A percentile compares a stretch with the other conserved stretches of the same genome.
Evolutionary conservation across 2,329 filamentous ascomycete species (phyloP).

Genomic region (Xylaria sp.): DNA sequence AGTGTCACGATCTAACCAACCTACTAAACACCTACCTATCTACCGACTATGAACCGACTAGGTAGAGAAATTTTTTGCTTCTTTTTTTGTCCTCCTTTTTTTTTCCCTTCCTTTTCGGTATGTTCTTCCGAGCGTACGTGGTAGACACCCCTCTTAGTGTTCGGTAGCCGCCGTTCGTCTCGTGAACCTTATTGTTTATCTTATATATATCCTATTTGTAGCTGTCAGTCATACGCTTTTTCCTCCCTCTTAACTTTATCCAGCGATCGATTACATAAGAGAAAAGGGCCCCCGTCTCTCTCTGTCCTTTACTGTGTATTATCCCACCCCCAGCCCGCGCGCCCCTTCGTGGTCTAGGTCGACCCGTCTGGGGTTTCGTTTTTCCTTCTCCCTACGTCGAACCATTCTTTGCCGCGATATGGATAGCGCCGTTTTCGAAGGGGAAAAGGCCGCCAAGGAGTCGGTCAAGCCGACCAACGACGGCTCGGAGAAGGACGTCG

Average conservation of each 20-base stretch:
- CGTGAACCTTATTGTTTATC: background rate
- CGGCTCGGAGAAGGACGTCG: conserved; percentile 31
- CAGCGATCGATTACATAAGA: background rate
- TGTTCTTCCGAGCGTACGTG: no score
- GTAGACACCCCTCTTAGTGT: no score
- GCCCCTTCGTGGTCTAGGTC: background rate
- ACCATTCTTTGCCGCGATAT: no score
- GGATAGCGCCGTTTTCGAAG: conserved; percentile 13
- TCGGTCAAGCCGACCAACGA: conserved; percentile 13
- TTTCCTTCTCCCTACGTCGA: no score
- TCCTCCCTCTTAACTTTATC: background rate
- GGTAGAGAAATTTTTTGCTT: background rate
- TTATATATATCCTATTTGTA: background rate
- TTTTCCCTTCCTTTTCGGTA: no score
- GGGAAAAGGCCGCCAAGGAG: conserved; percentile 20
- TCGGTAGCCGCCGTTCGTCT: background rate
- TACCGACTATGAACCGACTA: no score
- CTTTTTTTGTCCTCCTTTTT: background rate
- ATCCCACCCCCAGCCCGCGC: no score
- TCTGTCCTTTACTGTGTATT: no score
- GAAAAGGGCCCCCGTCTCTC: background rate
- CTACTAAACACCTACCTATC: no score
- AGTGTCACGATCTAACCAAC: background rate
- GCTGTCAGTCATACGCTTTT: background rate
- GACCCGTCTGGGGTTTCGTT: no score